Evolutionary conservation across 257 asterid genomes (phyloP), one percentile per base, ranked within the genome.

Genomic region (Ballota nigra): DNA sequence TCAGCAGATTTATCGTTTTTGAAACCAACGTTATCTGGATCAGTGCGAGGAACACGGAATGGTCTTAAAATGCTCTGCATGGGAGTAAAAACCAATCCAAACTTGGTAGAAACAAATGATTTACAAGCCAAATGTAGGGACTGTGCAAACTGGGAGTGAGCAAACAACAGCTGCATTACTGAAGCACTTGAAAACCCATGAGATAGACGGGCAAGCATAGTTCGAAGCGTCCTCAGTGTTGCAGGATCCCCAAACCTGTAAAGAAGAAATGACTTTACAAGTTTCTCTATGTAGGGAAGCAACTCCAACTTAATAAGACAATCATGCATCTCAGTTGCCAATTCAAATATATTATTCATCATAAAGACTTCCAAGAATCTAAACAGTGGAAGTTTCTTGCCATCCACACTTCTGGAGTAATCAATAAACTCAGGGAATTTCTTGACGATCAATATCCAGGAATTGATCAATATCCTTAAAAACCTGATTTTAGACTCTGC

Each of bases 181-280:
- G 89, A 68, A 79, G 79, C 79, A 66, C 87, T 85, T 20, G 96
- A 84, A 77, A 91, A 89, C 47, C 90, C 94, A 15, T 79, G 71
- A 65, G 90, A 82, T 68, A 89, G 79, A 26, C 78, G 76, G 51
- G 83, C 58, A 66, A 93, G 88, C 71, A 89, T 71, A 70, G 68
- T 78, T 78, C 85, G 85, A 66, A 93, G 88, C 80, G 79, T 85
- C 87, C 78, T 79, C 85, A 91, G 41, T 24, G 96, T 87, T 56
- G 45, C 73, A 66, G 85, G 82, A 78, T 93, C 98, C 70, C 83
- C 89, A 83, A 93, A 91, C 83, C 97, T 91, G 78, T 91, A 83
- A 69, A 72, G 86, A 78, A 93, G 87, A 80, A 88, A 82, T 20
- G 85, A 77, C 77, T 81, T 85, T 18, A 80, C 89, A 77, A 93